phyloP scores from a whole-genome alignment of 192 early-diverging fungal species.

The Lobosporangium transversale region DNA sequence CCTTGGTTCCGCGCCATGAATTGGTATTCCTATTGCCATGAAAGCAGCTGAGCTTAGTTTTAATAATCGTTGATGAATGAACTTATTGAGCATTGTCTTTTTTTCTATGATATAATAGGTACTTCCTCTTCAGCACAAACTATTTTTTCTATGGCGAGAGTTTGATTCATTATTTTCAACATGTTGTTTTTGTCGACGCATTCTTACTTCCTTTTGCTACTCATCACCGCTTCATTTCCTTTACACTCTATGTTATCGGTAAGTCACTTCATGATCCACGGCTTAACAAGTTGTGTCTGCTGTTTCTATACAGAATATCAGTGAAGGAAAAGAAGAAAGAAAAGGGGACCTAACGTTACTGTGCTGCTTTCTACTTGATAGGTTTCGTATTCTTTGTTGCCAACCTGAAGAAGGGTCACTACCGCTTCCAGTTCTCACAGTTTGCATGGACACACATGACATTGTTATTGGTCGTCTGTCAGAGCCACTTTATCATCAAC shows the following conservation, averaged over 20 bases:
- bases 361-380: slow-evolving; percentile 20
- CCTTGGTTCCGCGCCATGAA: slow-evolving; percentile 94
- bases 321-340: too few relatives aligned
- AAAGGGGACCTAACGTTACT: too few relatives aligned
- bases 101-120: slow-evolving; percentile 56
- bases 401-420: slow-evolving; percentile 92
- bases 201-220: slow-evolving; percentile 86
- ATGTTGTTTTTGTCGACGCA: slow-evolving; percentile 84
- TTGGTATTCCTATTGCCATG: too few relatives aligned
- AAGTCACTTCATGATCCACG: slow-evolving; percentile 11
- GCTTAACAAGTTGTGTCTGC: too few relatives aligned
- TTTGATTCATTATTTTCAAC: slow-evolving; percentile 89
- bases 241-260: slow-evolving; percentile 88
- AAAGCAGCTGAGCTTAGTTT: too few relatives aligned
- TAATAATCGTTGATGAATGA: too few relatives aligned
- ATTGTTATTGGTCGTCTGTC: slow-evolving; percentile 88
- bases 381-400: slow-evolving; percentile 93
- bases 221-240: slow-evolving; percentile 95
- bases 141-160: slow-evolving; percentile 97
- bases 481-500: slow-evolving; percentile 96
- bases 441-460: slow-evolving; percentile 99
- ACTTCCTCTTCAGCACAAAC: slow-evolving; percentile 89
- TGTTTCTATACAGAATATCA: too few relatives aligned
- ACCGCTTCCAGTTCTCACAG: slow-evolving; percentile 95
- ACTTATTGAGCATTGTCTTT: too few relatives aligned